Evolutionary conservation across 345 rosid genomes (phyloP).

Genomic region (Cardamine chenopodiifolia): DNA sequence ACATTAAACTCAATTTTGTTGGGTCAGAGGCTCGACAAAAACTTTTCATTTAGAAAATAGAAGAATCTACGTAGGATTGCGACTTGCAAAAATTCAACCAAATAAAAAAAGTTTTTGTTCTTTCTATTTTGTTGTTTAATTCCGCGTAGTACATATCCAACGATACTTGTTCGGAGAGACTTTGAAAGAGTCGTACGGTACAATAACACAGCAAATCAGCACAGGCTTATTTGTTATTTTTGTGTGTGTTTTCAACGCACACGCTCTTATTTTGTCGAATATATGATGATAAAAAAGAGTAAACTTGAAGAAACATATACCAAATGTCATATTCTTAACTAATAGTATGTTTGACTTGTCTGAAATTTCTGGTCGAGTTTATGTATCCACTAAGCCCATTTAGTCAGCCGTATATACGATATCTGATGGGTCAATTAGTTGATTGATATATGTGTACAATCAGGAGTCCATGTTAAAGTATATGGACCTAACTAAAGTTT

Average conservation of each 20-base stretch:
- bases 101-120: not conserved
- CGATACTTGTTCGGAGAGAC: not conserved
- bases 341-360: not conserved
- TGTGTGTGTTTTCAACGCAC: conserved; percentile 16
- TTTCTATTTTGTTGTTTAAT: not conserved
- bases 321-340: not conserved
- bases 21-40: no score
- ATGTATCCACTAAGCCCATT: conserved; percentile 21
- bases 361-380: not conserved
- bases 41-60: no score
- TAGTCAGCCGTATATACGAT: not conserved
- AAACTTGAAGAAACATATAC: conserved; percentile 11
- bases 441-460: not conserved
- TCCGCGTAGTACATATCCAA: not conserved
- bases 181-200: conserved; percentile 27
- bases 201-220: conserved; percentile 1
- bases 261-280: not conserved
- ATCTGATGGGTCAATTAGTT: not conserved
- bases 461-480: not conserved
- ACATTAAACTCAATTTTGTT: no score
- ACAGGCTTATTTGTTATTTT: conserved; percentile 8
- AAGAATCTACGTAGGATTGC: not conserved
- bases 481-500: conserved; percentile 1
- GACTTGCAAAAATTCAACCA: not conserved
- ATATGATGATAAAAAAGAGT: not conserved